Conservation (phyloP, 73 alveolate species). For the Stentor coeruleus region DNA sequence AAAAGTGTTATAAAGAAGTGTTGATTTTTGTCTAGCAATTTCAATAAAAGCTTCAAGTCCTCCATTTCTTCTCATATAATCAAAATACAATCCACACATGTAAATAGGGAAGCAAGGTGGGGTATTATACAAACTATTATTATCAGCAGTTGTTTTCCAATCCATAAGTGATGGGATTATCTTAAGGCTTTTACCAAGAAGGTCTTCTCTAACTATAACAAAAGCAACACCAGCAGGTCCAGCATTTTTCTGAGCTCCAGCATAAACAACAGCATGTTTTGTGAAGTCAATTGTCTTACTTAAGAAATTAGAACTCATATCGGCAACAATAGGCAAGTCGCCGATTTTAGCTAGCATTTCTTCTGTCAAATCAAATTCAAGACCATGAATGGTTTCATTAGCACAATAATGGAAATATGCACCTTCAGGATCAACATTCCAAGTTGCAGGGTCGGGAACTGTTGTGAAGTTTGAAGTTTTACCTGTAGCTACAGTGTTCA, state of each 20-base stretch:
- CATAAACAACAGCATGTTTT: conserved; percentile 39
- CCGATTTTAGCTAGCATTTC: conserved; percentile 42
- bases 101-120: conserved; percentile 62
- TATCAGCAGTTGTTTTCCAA: conserved; percentile 37
- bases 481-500: conserved; percentile 33
- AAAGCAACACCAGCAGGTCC: conserved; percentile 50
- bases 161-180: conserved; percentile 53
- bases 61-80: conserved; percentile 43
- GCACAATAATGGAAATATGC: conserved; percentile 62
- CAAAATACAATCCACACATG: conserved; percentile 41
- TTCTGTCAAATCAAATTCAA: conserved; percentile 40
- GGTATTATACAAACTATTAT: conserved; percentile 56
- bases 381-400: conserved; percentile 70
- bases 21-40: conserved; percentile 37
- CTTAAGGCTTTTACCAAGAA: conserved; percentile 7
- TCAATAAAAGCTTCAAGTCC: conserved; percentile 43
- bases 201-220: conserved; percentile 43
- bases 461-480: conserved; percentile 40
- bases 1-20: conserved; percentile 38
- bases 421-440: conserved; percentile 57
- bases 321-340: conserved; percentile 27
- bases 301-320: conserved; percentile 39
- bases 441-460: conserved; percentile 34
- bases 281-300: conserved; percentile 34
- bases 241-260: conserved; percentile 36